Percentiles rank a stretch among this genome's conserved stretches.
These are phyloP conservation scores for Helianthus tuberosus DNA, from an alignment of 129 eudicot species.

Conservation along the genomic window DNA sequence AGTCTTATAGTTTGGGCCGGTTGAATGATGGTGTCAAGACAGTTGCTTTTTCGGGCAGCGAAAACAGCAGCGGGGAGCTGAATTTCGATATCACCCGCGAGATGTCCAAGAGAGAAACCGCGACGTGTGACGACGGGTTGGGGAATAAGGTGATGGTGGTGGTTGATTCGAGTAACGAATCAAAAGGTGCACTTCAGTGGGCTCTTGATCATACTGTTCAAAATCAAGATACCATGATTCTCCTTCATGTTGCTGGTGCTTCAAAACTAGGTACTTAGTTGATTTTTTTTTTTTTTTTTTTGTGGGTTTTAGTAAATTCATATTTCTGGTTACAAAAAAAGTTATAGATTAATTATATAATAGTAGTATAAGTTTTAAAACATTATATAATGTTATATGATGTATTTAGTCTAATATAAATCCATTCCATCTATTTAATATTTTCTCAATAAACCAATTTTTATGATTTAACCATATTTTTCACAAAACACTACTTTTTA, in stretches of 20 bases:
- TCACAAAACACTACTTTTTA: not conserved
- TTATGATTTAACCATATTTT: not conserved
- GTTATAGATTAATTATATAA: not conserved
- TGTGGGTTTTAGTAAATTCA: not conserved
- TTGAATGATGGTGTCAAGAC: slow-evolving; percentile 37
- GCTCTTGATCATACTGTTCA: slow-evolving; percentile 89
- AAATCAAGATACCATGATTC: slow-evolving; percentile 67
- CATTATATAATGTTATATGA: not conserved
- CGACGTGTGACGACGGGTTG: slow-evolving; percentile 27
- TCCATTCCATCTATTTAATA: not conserved
- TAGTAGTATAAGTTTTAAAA: not conserved
- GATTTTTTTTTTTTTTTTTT: too few species aligned
- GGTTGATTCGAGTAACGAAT: slow-evolving; percentile 61
- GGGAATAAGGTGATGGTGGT: slow-evolving; percentile 89
- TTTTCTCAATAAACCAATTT: not conserved
- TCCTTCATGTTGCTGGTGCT: slow-evolving; percentile 51
- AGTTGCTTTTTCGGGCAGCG: slow-evolving; percentile 41
- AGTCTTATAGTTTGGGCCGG: slow-evolving; percentile 45
- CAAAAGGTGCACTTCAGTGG: slow-evolving; percentile 88
- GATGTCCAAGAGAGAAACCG: slow-evolving; percentile 16
- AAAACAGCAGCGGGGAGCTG: slow-evolving; percentile 44
- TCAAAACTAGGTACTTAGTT: slow-evolving; percentile 46
- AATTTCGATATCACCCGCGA: slow-evolving; percentile 36
- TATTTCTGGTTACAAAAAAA: not conserved
- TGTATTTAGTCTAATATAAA: not conserved